Percentiles rank a stretch among this genome's conserved stretches.
Conservation (phyloP, 495 filamentous ascomycete species). For the Podospora sp. region DNA sequence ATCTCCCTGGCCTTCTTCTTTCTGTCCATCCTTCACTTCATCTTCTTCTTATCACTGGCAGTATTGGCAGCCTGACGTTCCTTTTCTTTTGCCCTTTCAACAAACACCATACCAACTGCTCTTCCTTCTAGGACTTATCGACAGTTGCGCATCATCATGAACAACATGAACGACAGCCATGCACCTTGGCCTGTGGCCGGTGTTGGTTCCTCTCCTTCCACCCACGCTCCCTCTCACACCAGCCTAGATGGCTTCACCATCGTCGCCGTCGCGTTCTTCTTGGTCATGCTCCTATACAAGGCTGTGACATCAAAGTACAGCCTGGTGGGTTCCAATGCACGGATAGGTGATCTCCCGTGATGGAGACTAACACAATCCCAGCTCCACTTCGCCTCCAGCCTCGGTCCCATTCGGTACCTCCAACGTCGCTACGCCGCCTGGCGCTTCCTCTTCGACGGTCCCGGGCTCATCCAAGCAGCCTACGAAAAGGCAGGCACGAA, state of each 20-base stretch:
- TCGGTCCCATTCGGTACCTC: neutral
- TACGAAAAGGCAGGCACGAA: neutral
- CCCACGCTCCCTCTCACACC: neutral
- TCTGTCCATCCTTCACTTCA: no score
- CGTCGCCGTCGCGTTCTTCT: neutral
- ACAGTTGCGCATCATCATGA: neutral
- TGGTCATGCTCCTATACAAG: neutral
- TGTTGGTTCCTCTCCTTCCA: neutral
- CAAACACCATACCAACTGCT: neutral
- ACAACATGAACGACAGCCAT: neutral
- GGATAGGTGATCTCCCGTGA: neutral
- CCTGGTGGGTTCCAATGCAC: neutral
- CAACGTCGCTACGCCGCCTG: neutral
- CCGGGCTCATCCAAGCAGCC: neutral
- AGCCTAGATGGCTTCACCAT: neutral
- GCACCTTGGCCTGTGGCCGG: neutral
- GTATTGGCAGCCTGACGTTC: no score
- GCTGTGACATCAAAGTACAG: neutral
- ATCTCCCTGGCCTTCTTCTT: no score
- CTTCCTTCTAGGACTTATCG: neutral
- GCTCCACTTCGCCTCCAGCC: neutral
- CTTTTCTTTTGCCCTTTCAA: neutral
- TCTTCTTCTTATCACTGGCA: no score
- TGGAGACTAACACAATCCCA: neutral
- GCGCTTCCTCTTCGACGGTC: neutral